Evolutionary conservation across 1,284 basidiomycete genomes (phyloP), one percentile per base, ranked within the genome.

Genomic region (Papiliotrema fonsecae): DNA sequence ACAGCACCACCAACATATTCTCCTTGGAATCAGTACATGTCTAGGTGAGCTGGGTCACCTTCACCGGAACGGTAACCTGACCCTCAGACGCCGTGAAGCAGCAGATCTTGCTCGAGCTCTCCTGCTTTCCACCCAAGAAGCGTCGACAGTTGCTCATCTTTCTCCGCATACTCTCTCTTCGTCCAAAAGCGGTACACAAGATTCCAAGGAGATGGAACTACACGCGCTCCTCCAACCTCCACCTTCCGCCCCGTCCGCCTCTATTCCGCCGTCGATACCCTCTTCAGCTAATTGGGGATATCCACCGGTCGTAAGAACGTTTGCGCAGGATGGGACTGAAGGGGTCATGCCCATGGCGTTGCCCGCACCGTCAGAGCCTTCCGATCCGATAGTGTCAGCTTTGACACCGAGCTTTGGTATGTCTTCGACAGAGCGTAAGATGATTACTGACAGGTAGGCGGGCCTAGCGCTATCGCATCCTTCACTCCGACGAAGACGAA

Each of bases 41-140:
- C 25, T 40, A 26, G 19, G 38, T 26, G 38, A 7, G 25, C n/a
- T n/a, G 4, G 7, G 6, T 9, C 18, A 6, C 18, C 38, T 18
- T 21, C 32, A n/a, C 31, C 27, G 2, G n/a, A 14, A 4, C 18
- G 24, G 3, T 9, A 21, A 45, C 27, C 46, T 54, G 37, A 51
- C 43, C 16, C 9, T 26, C 45, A 66, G 64, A 52, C 61, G 68
- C 19, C 49, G 68, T 27, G 68, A 70, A 61, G 62, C 63, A 26
- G 64, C 67, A 16, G 67, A 70, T 47, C 52, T 70, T 22, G 60
- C 60, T 40, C 60, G 58, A 28, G 68, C 55, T 7, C 55, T 70
- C 24, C 41, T 47, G 27, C 56, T 70, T 31, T 69, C 67, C 19
- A 67, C 66, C 1, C 68, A 70, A 52, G 56, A 64, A 51, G 57